Evolutionary conservation across 179 eudicot species (phyloP), one percentile per base, ranked within the genome.

Genomic region (Amaranthus tricolor): DNA sequence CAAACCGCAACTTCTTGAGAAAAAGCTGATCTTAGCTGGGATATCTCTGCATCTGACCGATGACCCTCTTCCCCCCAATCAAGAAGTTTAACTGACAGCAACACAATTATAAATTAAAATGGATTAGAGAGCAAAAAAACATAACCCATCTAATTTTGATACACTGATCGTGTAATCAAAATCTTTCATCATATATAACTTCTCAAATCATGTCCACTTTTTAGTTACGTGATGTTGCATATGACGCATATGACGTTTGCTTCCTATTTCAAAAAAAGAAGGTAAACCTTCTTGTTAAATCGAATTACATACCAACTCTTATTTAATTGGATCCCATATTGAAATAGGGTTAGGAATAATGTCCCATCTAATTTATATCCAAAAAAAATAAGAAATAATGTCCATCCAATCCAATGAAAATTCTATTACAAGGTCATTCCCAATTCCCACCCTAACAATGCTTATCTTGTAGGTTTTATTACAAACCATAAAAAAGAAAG

Each of bases 41-140:
- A 61, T 56, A 81, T 64, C 62, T 81, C 84, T 56, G 81, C 66
- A 10, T 81, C 84, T 51, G 84, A 77, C 47, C 81, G 78, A 81
- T 81, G 84, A 21, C 84, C 81, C 77, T 81, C 84, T 57, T 81
- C 83, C 58, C 84, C 84, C 81, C 78, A 81, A 71, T 81, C 84
- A 58, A 81, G 84, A 77, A 81, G 84, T 81, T 81, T 81, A 63
- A 81, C 81, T 81, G 81, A 73, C 8, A 77, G 72, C 56, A 81
- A 68, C 40, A 77, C 19, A 55, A 61, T 17, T 19, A 48, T 8
- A 5, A 63, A 56, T 56, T 73, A 60, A 60, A 24, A 69, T 60
- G n/a, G 51, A 15, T 13, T 10, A 40, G 15, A 14, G 55, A 20
- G 21, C 13, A 24, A 51, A 20, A 11, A 16, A 72, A 71, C 21